Evolutionary conservation across 306 rosid genomes (phyloP).

Genomic region (Malus sieversii): DNA sequence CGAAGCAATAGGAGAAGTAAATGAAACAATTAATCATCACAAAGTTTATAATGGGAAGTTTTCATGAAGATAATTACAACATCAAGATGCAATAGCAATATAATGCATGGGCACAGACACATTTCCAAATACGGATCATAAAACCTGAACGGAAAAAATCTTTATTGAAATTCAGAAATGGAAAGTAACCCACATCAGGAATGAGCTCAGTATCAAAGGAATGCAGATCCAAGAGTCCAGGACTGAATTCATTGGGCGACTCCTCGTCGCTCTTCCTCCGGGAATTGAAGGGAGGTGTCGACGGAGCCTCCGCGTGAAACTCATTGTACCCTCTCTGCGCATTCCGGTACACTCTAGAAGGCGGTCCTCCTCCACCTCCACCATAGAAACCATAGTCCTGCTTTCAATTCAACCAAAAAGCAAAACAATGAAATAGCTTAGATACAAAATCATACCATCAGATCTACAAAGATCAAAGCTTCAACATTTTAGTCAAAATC

Average conservation of each 20-base stretch:
- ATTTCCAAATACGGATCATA: not conserved
- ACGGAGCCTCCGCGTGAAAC: slow-evolving; percentile 58
- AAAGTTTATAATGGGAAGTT: not conserved
- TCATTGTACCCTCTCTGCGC: slow-evolving; percentile 63
- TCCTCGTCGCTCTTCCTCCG: slow-evolving; percentile 60
- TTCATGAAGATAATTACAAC: not conserved
- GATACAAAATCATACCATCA: slow-evolving; percentile 17
- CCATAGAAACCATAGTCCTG: slow-evolving; percentile 76
- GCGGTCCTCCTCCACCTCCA: slow-evolving; percentile 57
- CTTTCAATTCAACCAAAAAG: slow-evolving; percentile 30
- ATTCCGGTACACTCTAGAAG: slow-evolving; percentile 66
- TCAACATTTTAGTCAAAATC: not conserved
- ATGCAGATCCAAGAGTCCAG: slow-evolving; percentile 95
- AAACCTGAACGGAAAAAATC: slow-evolving; percentile 1
- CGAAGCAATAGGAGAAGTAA: not conserved
- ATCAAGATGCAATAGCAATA: not conserved
- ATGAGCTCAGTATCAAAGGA: slow-evolving; percentile 88
- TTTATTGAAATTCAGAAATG: slow-evolving; percentile 11
- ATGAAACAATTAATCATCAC: not conserved
- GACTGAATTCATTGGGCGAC: slow-evolving; percentile 75
- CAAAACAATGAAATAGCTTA: slow-evolving; percentile 10
- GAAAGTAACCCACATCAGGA: slow-evolving; percentile 53
- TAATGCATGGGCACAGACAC: not conserved
- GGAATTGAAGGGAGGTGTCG: slow-evolving; percentile 64
- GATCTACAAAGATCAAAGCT: slow-evolving; percentile 26